Evolutionary conservation across 768 basidiomycete genomes (phyloP), one percentile per base, ranked within the genome.

Genomic region (Russula olivacea): DNA sequence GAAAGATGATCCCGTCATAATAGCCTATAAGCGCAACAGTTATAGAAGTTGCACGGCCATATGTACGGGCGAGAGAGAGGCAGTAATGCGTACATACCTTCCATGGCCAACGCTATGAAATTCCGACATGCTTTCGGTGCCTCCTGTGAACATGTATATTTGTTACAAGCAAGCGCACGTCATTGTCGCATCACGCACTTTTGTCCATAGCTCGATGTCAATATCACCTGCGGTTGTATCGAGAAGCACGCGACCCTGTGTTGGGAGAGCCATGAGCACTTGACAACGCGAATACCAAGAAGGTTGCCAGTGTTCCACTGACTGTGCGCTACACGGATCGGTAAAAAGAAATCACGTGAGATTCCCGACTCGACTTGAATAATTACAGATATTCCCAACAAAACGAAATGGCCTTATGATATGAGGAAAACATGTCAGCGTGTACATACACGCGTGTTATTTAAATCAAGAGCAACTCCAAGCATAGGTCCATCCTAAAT

Each of bases 1-100:
- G 94, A 68, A 98, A 98, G 52, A 96, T 90, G 58, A 93, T 88
- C 38, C 91, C 90, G 64, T 98, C 96, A 75, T 98, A 98, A 74
- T 97, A 98, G 9, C 96, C 94, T 9, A 17, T 36, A 54, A 14
- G 58, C 60, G 41, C 19, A 14, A 32, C 12, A 34, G 21, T 54
- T 17, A 15, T 54, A 11, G n/a, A 21, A 14, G n/a, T 7, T 14
- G 11, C n/a, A 32, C 47, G 30, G 45, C 17, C 19, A 21, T n/a
- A 28, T 0, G 10, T 17, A 23, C 36, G 21, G n/a, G 28, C 14
- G 36, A 38, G 52, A 54, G 36, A 38, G 52, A 54, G 52, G 34
- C 25, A 23, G 36, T 14, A 43, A 0, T n/a, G 14, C 28, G 12
- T 63, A 91, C 28, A 7, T 63, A 91, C 92, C 93, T 80, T 95